Percentiles rank a stretch among this genome's conserved stretches.
Conservation (phyloP, 495 filamentous ascomycete species). For the Lasiosphaeris hirsuta region DNA sequence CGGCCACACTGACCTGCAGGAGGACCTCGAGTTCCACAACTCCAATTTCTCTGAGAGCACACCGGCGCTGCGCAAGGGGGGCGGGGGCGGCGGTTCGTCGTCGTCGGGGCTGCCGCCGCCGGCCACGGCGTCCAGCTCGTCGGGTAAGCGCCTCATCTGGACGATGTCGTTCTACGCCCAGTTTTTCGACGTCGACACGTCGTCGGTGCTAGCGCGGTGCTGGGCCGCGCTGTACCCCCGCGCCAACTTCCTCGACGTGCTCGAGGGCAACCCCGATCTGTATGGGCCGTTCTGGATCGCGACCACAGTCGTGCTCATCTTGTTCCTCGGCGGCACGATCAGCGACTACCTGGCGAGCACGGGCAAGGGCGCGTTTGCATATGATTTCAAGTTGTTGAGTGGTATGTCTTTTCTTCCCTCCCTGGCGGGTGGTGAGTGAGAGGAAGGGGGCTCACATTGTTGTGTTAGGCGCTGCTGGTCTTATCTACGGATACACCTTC, state of each 20-base stretch:
- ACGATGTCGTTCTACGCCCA: conserved; percentile 89
- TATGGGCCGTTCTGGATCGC: conserved; percentile 98
- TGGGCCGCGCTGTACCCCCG: conserved; percentile 80
- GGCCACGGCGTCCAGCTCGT: conserved; percentile 46
- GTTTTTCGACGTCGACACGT: conserved; percentile 97
- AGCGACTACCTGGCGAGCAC: conserved; percentile 70
- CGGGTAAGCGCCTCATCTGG: conserved; percentile 84
- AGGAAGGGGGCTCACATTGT: conserved; percentile 20
- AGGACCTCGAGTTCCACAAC: conserved; percentile 98
- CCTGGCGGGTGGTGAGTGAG: background rate
- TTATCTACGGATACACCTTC: conserved; percentile 91
- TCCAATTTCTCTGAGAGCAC: conserved; percentile 59
- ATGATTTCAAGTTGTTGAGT: conserved; percentile 82
- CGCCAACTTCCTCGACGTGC: conserved; percentile 90
- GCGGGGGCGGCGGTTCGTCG: conserved; percentile 26
- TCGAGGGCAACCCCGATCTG: conserved; percentile 95
- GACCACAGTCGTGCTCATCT: conserved; percentile 90
- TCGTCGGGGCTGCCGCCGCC: conserved; percentile 62
- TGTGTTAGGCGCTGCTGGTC: conserved; percentile 66
- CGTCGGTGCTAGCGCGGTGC: conserved; percentile 78
- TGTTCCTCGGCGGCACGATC: conserved; percentile 93
- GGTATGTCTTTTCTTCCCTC: conserved; percentile 41
- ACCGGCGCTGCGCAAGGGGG: conserved; percentile 48
- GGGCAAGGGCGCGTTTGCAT: conserved; percentile 53
- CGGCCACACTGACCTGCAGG: conserved; percentile 94